Evolutionary conservation across 257 asterid genomes (phyloP).

Genomic region (Nicotiana benthamiana): DNA sequence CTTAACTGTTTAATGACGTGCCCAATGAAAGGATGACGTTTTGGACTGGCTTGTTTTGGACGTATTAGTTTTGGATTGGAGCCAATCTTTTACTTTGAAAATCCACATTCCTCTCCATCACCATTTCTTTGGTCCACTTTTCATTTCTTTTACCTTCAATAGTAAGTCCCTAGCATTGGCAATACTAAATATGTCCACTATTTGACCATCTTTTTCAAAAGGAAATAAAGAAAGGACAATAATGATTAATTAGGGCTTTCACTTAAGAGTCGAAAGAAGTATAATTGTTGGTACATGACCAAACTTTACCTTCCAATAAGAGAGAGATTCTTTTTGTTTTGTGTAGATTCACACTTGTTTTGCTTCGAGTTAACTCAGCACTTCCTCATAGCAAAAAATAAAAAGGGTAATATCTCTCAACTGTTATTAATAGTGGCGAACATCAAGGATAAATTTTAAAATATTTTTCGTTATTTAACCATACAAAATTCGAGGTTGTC

Average conservation of each 20-base stretch:
- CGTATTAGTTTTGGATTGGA: neutral
- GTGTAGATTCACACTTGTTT: too few relatives aligned
- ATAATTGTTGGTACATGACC: constrained; percentile 3
- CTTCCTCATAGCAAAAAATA: too few relatives aligned
- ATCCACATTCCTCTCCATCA: neutral
- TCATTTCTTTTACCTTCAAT: neutral
- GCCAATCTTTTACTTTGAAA: constrained; percentile 1
- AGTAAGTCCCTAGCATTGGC: constrained; percentile 4
- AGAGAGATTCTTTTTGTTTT: neutral
- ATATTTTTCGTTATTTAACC: too few relatives aligned
- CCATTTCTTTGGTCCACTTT: neutral
- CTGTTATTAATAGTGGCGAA: too few relatives aligned
- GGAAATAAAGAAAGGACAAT: neutral
- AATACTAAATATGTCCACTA: neutral
- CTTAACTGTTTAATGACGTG: constrained; percentile 17
- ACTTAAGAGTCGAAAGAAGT: constrained; percentile 2
- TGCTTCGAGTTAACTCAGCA: too few relatives aligned
- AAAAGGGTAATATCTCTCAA: too few relatives aligned
- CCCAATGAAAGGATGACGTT: constrained; percentile 8
- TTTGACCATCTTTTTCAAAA: too few relatives aligned
- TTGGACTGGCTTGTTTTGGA: constrained; percentile 24
- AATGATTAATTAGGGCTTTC: constrained; percentile 1
- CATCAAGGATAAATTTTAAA: too few relatives aligned
- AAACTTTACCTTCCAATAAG: neutral
- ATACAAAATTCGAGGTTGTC: too few relatives aligned